Conservation (phyloP, 2,329 filamentous ascomycete species). For the Penicillium sp. region DNA sequence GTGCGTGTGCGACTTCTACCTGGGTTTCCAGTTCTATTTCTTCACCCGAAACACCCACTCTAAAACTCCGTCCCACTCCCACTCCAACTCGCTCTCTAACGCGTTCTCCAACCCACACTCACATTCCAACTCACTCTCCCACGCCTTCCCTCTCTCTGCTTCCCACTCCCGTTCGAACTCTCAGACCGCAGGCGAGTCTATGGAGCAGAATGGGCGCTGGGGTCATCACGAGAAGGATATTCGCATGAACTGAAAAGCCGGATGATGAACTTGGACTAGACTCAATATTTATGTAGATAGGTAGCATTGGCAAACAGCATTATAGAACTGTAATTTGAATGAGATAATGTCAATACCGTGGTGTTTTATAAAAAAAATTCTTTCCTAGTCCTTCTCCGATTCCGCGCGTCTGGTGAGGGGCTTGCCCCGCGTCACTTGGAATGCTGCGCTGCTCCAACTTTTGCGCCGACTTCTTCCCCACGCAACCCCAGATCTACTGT, state of each 20-base stretch:
- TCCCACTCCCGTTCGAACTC: slow-evolving; percentile 14
- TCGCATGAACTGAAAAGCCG: slow-evolving; percentile 26
- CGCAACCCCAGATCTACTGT: neutral
- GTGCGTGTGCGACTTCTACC: slow-evolving; percentile 40
- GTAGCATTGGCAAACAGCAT: slow-evolving; percentile 8
- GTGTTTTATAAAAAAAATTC: neutral
- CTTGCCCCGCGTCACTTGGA: slow-evolving; percentile 4
- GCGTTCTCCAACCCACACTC: slow-evolving; percentile 11
- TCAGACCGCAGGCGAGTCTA: slow-evolving; percentile 18
- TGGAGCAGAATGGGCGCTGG: slow-evolving; percentile 22
- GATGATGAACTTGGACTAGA: slow-evolving; percentile 6
- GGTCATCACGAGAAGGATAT: slow-evolving; percentile 32
- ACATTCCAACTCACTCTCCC: neutral
- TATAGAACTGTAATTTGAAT: slow-evolving; percentile 18
- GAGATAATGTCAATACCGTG: slow-evolving; percentile 8
- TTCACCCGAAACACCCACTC: slow-evolving; percentile 26
- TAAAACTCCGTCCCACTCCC: slow-evolving; percentile 15
- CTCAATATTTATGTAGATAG: slow-evolving; percentile 16
- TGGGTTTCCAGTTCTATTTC: slow-evolving; percentile 43
- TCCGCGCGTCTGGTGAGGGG: slow-evolving; percentile 1
- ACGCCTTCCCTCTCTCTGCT: neutral
- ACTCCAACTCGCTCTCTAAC: neutral
- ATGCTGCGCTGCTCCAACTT: neutral
- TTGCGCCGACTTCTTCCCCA: neutral
- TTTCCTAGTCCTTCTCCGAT: neutral